A percentile compares a stretch with the other conserved stretches of the same genome.
phyloP scores from a whole-genome alignment of 2,329 filamentous ascomycete genomes.

The Exserohilum rostratum region DNA sequence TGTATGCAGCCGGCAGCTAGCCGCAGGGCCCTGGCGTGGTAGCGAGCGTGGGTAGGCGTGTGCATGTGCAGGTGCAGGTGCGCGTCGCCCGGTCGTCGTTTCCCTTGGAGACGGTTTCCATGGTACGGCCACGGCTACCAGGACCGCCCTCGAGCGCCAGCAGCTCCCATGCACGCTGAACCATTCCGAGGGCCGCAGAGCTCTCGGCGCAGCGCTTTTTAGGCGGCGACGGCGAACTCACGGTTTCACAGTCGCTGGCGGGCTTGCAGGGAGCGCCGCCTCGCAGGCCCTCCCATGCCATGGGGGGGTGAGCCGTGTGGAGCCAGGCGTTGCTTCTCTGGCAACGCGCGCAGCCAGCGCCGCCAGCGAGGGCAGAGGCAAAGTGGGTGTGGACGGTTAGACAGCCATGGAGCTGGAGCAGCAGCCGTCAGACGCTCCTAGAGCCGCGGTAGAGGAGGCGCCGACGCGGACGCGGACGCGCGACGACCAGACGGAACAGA shows the following conservation, averaged over 20 bases:
- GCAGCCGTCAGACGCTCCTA: slow-evolving; percentile 18
- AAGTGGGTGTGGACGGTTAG: slow-evolving; percentile 11
- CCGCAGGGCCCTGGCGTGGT: slow-evolving; percentile 10
- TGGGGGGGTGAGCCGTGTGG: slow-evolving; percentile 28
- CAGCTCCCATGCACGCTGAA: slow-evolving; percentile 15
- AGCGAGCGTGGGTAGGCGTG: slow-evolving; percentile 11
- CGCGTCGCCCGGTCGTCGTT: slow-evolving; percentile 11
- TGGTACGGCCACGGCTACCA: slow-evolving; percentile 29
- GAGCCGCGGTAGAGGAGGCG: neutral
- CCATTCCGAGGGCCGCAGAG: slow-evolving; percentile 10
- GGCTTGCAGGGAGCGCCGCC: slow-evolving; percentile 27
- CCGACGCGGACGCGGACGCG: too few species aligned
- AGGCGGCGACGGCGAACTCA: slow-evolving; percentile 29
- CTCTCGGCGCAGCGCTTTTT: slow-evolving; percentile 25
- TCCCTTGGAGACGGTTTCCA: slow-evolving; percentile 36
- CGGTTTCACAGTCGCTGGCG: slow-evolving; percentile 34
- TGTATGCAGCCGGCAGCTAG: slow-evolving; percentile 2
- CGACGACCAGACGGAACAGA: too few species aligned
- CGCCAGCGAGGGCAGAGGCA: too few species aligned
- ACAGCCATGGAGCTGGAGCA: slow-evolving; percentile 21
- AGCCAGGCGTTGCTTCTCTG: slow-evolving; percentile 25
- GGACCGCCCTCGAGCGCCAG: too few species aligned
- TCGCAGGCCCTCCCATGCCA: slow-evolving; percentile 12
- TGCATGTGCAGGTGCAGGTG: too few species aligned
- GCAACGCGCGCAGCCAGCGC: slow-evolving; percentile 32